Evolutionary conservation across 495 filamentous ascomycete species (phyloP), one percentile per base, ranked within the genome.

Genomic region (Glarea lozoyensis): DNA sequence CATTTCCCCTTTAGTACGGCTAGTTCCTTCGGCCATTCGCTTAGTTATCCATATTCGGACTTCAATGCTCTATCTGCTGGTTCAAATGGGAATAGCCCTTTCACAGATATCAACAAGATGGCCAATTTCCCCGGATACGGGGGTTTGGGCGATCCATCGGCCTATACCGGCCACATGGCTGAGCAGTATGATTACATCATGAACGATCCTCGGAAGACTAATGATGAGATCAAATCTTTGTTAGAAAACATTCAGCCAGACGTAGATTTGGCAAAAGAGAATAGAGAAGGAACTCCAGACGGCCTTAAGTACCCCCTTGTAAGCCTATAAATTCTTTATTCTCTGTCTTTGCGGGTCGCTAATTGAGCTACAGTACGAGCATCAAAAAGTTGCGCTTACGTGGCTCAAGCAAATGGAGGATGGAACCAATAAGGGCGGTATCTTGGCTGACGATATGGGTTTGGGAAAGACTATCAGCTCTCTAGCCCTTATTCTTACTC

Each of bases 391-490:
- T 12, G 88, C 85, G 12, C 57, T 95, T 30, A 69, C 76, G 0
- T 95, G 88, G 88, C 74, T 94, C 68, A 82, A 79, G 52, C 69
- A 76, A 5, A 87, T 84, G 72, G 88, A 95, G 60, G 75, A 82
- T 36, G 76, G 81, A 11, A 70, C 64, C 2, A 84, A 83, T 45
- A 86, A 82, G 51, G 88, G 88, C 27, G 88, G 87, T 10, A 87
- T 94, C 49, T 70, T 92, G 35, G 88, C 85, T 3, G 86, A 94
- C 56, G 87, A 89, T 38, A 98, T 98, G 92, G 92, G 92, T 10
- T 70, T 98, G 9, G 92, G 92, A 16, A 98, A 98, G 65, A 98
- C 92, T 1, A 83, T 98, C 36, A 84, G 89, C 49, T 78, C 87
- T 12, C 68, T 98, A 17, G 80, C 92, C 2, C 71, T 98, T 23